Evolutionary conservation across 306 rosid genomes (phyloP), one percentile per base, ranked within the genome.

Genomic region (Lathyrus aphaca): DNA sequence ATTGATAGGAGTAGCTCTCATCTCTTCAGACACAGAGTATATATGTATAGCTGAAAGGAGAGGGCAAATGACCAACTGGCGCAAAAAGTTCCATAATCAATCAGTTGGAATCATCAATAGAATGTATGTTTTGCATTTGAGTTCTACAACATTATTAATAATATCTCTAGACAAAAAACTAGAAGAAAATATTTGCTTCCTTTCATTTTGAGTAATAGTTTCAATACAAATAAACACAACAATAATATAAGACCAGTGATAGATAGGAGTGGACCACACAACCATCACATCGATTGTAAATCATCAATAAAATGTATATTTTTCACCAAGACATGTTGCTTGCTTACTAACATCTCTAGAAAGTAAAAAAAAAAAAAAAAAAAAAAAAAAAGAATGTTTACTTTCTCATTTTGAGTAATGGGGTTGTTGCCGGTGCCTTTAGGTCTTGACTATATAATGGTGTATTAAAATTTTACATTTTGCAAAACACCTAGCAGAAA

Each of bases 1-100:
- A 82, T 90, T 87, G 72, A 94, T 67, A 23, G 98, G 97, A 72
- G 92, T 71, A 5, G 98, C 97, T 75, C 84, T 88, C 92, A 90
- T 90, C 81, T 94, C 96, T 89, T 94, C 97, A 68, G 80, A 29
- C 11, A 94, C 98, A 42, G 91, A 71, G 76, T 83, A 90, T 55
- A 94, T 69, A 78, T 94, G 98, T 67, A 87, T 0, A 13, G 84
- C 29, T 39, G 98, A 87, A 77, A 94, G 96, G 48, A 94, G 83
- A 56, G 98, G 97, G 50, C 80, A 87, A 4, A 43, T 91, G 61
- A 91, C 74, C 84, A 94, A 59, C 98, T 94, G 71, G 77, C 70
- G 73, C 69, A 39, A 61, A 79, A 63, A 45, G 69, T 40, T 66
- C 39, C 64, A 74, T 29, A 63, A 84, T 78, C 57, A 58, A 67